Evolutionary conservation across 768 basidiomycete genomes (phyloP).

Genomic region (Hebeloma cylindrosporum): DNA sequence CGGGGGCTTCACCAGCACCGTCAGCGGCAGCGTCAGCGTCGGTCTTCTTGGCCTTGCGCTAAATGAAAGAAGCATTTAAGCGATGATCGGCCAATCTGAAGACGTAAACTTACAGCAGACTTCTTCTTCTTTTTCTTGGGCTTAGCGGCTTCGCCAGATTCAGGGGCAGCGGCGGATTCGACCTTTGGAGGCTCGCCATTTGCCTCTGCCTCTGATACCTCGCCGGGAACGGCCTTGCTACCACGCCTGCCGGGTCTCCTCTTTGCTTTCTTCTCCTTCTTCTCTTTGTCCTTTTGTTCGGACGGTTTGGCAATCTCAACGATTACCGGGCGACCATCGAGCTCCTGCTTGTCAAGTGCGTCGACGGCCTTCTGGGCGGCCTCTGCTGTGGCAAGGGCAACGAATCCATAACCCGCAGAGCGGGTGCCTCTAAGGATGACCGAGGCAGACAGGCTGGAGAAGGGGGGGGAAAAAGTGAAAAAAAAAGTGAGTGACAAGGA

Average conservation of each 20-base stretch:
- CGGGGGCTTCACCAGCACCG: conserved; percentile 34
- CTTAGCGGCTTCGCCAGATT: conserved; percentile 69
- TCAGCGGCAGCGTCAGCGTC: conserved; percentile 33
- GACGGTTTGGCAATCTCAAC: conserved; percentile 92
- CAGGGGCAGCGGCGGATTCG: conserved; percentile 52
- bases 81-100: conserved; percentile 11
- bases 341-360: conserved; percentile 81
- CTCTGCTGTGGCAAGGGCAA: conserved; percentile 76
- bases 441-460: conserved; percentile 71
- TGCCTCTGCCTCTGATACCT: conserved; percentile 88
- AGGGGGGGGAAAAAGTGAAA: conserved; percentile 14
- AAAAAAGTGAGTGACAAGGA: conserved; percentile 15
- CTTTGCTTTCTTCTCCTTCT: conserved; percentile 75
- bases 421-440: conserved; percentile 84
- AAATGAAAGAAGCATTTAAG: conserved; percentile 17
- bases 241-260: conserved; percentile 85
- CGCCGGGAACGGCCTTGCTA: conserved; percentile 82
- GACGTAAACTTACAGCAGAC: conserved; percentile 47
- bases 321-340: conserved; percentile 86
- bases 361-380: conserved; percentile 88
- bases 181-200: conserved; percentile 70
- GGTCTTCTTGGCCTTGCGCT: conserved; percentile 59
- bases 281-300: conserved; percentile 83
- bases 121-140: conserved; percentile 87
- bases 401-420: conserved; percentile 92